Conservation (phyloP, 164 flowering plant genomes). For the Magnolia officinalis region DNA sequence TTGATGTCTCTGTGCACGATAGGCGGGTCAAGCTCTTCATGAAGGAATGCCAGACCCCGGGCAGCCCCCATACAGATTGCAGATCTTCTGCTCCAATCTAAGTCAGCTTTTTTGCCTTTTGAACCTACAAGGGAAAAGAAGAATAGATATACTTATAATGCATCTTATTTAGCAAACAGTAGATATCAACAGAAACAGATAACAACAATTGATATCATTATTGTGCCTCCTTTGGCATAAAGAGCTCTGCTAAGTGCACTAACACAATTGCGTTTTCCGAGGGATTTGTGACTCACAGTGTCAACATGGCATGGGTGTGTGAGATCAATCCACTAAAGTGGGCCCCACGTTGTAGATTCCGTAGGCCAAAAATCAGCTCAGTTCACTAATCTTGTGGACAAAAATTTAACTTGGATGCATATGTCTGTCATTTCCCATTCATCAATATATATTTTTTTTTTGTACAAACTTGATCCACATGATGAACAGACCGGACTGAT, state of each 20-base stretch:
- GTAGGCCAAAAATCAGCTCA: too few relatives aligned
- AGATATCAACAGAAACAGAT: neutral
- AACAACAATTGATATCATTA: neutral
- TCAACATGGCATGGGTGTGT: too few relatives aligned
- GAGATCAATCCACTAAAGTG: too few relatives aligned
- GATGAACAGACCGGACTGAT: too few relatives aligned
- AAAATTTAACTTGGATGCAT: too few relatives aligned
- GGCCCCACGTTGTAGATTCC: too few relatives aligned
- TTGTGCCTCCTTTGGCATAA: neutral
- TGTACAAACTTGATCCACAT: too few relatives aligned
- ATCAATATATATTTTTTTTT: too few relatives aligned
- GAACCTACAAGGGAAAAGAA: slow-evolving; percentile 39
- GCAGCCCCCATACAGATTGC: slow-evolving; percentile 77
- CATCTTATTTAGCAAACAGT: neutral
- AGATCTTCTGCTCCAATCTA: slow-evolving; percentile 69
- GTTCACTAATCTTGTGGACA: too few relatives aligned
- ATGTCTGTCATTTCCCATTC: too few relatives aligned
- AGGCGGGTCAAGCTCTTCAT: slow-evolving; percentile 79
- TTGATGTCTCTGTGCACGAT: slow-evolving; percentile 93
- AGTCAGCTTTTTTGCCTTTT: slow-evolving; percentile 26
- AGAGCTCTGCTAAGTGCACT: neutral
- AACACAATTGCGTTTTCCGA: neutral
- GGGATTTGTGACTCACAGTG: too few relatives aligned
- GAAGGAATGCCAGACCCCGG: slow-evolving; percentile 67
- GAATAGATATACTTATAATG: neutral